Conservation (phyloP, 1,284 basidiomycete species). For the Cryptococcus sp. region DNA sequence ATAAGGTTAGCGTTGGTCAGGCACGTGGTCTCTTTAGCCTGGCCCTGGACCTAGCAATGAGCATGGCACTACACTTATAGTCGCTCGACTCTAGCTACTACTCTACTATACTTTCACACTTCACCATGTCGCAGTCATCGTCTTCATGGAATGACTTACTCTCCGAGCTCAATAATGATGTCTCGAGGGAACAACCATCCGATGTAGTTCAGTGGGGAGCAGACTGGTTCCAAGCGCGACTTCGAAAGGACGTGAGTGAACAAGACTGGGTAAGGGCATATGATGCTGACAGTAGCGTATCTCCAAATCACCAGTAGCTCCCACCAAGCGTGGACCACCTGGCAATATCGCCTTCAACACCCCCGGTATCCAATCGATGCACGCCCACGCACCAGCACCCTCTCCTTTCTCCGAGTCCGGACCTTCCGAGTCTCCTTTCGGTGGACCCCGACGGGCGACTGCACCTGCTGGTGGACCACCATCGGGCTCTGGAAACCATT, state of each 20-base stretch:
- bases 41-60: too few species aligned
- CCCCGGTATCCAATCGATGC: constrained; percentile 54
- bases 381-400: constrained; percentile 47
- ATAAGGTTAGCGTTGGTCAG: too few species aligned
- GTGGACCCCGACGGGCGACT: constrained; percentile 27
- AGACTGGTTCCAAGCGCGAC: constrained; percentile 78
- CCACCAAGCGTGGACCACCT: constrained; percentile 57
- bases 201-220: constrained; percentile 92
- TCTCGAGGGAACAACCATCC: constrained; percentile 73
- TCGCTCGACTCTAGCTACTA: too few species aligned
- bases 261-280: neutral
- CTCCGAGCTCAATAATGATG: constrained; percentile 80
- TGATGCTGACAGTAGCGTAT: neutral
- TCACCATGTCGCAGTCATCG: constrained; percentile 6
- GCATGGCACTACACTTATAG: too few species aligned
- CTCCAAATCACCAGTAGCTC: too few species aligned
- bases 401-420: constrained; percentile 48
- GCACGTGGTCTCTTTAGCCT: too few species aligned
- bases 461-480: constrained; percentile 9
- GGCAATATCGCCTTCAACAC: constrained; percentile 71
- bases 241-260: constrained; percentile 44
- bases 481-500: neutral
- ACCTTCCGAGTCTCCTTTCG: constrained; percentile 42
- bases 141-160: constrained; percentile 53
- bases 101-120: too few species aligned